Conservation (phyloP, 1,284 basidiomycete species). For the Tetrapyrgos nigripes region DNA sequence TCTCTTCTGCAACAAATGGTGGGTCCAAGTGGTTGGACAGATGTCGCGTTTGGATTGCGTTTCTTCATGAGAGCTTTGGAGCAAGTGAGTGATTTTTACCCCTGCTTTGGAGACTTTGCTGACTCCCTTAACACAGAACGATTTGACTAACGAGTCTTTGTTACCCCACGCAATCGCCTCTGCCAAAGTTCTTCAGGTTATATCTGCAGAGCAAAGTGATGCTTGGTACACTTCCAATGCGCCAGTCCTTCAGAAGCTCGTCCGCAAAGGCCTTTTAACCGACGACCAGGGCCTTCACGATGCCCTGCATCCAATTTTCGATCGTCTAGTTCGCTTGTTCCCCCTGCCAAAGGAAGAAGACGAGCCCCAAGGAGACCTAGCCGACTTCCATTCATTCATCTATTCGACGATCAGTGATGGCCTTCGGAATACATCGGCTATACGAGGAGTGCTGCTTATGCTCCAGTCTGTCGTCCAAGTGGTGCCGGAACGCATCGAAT, state of each 20-base stretch:
- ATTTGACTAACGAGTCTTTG: conserved; percentile 72
- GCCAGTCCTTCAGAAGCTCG: conserved; percentile 83
- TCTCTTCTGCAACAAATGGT: conserved; percentile 85
- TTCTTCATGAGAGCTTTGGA: conserved; percentile 88
- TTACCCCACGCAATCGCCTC: conserved; percentile 81
- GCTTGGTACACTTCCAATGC: conserved; percentile 86
- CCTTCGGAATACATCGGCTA: conserved; percentile 72
- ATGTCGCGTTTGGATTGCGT: conserved; percentile 91
- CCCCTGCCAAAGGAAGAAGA: conserved; percentile 86
- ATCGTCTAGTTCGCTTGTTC: conserved; percentile 85
- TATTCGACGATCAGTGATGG: conserved; percentile 84
- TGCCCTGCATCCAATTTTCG: conserved; percentile 83
- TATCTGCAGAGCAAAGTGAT: conserved; percentile 85
- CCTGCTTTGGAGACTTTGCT: conserved; percentile 25
- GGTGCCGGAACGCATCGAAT: conserved; percentile 86
- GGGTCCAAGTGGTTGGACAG: conserved; percentile 87
- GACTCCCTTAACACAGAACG: conserved; percentile 57
- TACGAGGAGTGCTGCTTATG: conserved; percentile 87
- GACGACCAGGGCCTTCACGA: conserved; percentile 84
- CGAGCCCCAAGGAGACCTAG: conserved; percentile 67
- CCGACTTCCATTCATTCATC: conserved; percentile 84
- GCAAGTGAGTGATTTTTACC: conserved; percentile 57
- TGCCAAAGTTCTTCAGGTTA: conserved; percentile 90
- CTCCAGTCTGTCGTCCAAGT: conserved; percentile 89
- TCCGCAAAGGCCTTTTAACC: conserved; percentile 87